A percentile compares a stretch with the other conserved stretches of the same genome.
Conservation (phyloP, 805 yeast species). For the Candida nitratophila region DNA sequence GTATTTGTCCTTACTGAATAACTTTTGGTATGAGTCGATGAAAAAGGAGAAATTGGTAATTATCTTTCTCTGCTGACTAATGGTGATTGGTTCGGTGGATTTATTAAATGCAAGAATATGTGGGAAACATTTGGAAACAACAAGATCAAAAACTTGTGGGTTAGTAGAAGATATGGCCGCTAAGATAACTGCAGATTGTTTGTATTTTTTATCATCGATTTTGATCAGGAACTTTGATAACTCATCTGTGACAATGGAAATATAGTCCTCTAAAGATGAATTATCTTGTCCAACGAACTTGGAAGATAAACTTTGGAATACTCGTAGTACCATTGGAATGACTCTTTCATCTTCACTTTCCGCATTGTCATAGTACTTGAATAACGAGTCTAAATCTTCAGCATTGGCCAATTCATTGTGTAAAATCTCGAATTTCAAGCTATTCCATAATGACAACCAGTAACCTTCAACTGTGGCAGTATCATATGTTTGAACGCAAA, state of each 20-base stretch:
- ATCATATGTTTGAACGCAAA: constrained; percentile 49
- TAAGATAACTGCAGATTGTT: constrained; percentile 57
- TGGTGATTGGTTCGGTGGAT: constrained; percentile 25
- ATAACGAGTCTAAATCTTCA: constrained; percentile 18
- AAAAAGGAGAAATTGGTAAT: constrained; percentile 57
- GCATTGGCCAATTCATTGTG: constrained; percentile 51
- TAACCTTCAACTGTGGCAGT: constrained; percentile 40
- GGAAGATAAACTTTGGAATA: constrained; percentile 37
- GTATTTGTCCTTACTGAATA: constrained; percentile 26
- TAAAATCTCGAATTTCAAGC: constrained; percentile 81
- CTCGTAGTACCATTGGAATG: constrained; percentile 34
- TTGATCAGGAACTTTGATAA: constrained; percentile 44
- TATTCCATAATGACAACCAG: constrained; percentile 81
- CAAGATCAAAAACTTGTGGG: constrained; percentile 35
- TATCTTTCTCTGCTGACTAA: constrained; percentile 51
- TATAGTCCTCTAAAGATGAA: constrained; percentile 12
- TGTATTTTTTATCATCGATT: constrained; percentile 44
- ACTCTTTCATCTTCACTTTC: constrained; percentile 26
- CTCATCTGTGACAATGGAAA: constrained; percentile 35
- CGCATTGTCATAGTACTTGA: constrained; percentile 23
- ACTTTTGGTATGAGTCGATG: constrained; percentile 38
- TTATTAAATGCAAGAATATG: constrained; percentile 29
- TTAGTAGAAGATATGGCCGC: constrained; percentile 48
- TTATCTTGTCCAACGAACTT: constrained; percentile 22
- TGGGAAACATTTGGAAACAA: constrained; percentile 41